Conservation (phyloP, 495 filamentous ascomycete genomes). For the Annulohypoxylon nitens region DNA sequence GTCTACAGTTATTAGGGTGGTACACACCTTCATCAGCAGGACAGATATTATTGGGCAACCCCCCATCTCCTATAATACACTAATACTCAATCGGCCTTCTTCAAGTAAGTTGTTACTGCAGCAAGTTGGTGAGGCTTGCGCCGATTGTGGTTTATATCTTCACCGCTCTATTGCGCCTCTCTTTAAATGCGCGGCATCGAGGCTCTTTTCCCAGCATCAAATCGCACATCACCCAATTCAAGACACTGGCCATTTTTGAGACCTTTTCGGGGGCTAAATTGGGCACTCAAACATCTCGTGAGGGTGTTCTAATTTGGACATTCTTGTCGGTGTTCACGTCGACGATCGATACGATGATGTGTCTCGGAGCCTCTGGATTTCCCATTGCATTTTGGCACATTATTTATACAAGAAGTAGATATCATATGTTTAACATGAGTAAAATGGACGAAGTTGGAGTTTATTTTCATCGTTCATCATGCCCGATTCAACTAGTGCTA, state of each 20-base stretch:
- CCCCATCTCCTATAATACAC: conserved; percentile 1
- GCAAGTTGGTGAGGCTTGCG: conserved; percentile 15
- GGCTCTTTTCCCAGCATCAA: conserved; percentile 29
- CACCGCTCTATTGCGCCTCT: conserved; percentile 35
- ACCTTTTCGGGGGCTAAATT: conserved; percentile 33
- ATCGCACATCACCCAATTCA: conserved; percentile 34
- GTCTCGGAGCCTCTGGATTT: neutral
- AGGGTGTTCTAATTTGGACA: conserved; percentile 1
- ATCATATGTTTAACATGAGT: neutral
- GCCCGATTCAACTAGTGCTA: conserved; percentile 11
- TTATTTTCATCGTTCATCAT: conserved; percentile 8
- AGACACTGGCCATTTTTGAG: conserved; percentile 24
- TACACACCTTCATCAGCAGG: conserved; percentile 25
- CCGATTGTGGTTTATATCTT: conserved; percentile 12
- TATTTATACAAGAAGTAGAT: conserved; percentile 20
- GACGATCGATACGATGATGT: conserved; percentile 24
- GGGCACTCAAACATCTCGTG: conserved; percentile 17
- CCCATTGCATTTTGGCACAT: neutral
- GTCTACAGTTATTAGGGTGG: conserved; percentile 15
- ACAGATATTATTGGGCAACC: conserved; percentile 29
- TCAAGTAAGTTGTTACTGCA: conserved; percentile 12
- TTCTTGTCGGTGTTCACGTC: conserved; percentile 1
- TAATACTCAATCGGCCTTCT: conserved; percentile 6
- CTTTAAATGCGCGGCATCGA: conserved; percentile 19
- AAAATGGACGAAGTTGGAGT: neutral